Base-by-base conservation (phyloP, 192 early-diverging fungal genomes). In the Cladochytrium replicatum region DNA sequence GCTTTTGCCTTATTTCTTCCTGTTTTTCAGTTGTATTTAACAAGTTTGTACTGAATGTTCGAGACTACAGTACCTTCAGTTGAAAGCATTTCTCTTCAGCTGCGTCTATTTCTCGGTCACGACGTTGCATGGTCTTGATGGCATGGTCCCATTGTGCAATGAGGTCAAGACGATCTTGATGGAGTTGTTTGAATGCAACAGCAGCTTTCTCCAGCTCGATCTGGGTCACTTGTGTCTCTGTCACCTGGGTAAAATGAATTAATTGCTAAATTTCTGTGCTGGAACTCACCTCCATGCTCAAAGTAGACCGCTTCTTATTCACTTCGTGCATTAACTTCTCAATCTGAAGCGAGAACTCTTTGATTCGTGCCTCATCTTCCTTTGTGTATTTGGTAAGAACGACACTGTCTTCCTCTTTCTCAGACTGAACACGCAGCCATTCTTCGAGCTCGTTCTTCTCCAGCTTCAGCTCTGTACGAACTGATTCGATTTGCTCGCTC, bases 361-460 rank as follows among this genome's bases (percentile, higher is more conserved):
- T 75, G 40, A 71, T 65, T 17, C 63, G 63, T 26, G 41, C 17
- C 15, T 78, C 70, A 49, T 78, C 76, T 46, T 78, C 76, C 40
- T 75, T 75, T 6, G 72, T 55, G 34, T 78, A 78, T 45, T 78
- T 77, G 13, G 73, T 31, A 30, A 78, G 58, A 6, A 66, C 71
- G 22, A 68, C 52, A 48, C 70, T 75, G 61, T 78, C 76, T 51
- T 78, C 76, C 42, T 78, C 69, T 58, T 78, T 78, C 52, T 78
- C 76, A 8, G 58, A 40, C 53, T 78, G 72, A 2, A 78, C 76
- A 17, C 69, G 63, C 29, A 78, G 49, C 76, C 76, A 78, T 43
- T 75, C 76, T 39, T 73, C 68, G 38, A 78, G 61, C 54, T 78
- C 76, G 17, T 74, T 58, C 45, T 70, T 72, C 43, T 72, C 72